Percentiles rank a stretch among this genome's conserved stretches.
phyloP scores from a whole-genome alignment of 345 rosid genomes.

The Gynandropsis gynandra region DNA sequence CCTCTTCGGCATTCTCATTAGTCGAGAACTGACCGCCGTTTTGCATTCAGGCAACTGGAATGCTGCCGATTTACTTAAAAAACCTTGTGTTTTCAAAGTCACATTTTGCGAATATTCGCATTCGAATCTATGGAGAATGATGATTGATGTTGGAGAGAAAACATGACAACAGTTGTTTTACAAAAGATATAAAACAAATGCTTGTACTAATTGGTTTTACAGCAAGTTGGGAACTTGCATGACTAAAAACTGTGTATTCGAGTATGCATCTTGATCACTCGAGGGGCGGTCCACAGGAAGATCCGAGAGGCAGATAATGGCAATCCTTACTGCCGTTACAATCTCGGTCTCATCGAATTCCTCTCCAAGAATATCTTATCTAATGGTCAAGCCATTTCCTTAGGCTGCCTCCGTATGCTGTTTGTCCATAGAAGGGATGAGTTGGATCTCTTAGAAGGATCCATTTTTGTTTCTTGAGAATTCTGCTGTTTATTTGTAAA shows the following conservation, averaged over 20 bases:
- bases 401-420: conserved; percentile 77
- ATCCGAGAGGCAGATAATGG: conserved; percentile 81
- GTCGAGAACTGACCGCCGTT: conserved; percentile 7
- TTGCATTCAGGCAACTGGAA: conserved; percentile 7
- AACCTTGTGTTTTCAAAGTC: too few species aligned
- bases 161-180: too few species aligned
- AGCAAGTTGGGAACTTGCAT: too few species aligned
- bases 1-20: not conserved
- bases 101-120: too few species aligned
- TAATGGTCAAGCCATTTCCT: conserved; percentile 73
- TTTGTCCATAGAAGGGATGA: conserved; percentile 56
- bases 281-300: conserved; percentile 85
- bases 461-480: too few species aligned
- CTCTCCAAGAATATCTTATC: conserved; percentile 79
- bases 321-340: conserved; percentile 86
- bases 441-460: conserved; percentile 50
- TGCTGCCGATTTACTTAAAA: conserved; percentile 4
- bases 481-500: conserved; percentile 31
- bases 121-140: too few species aligned
- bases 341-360: conserved; percentile 96
- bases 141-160: too few species aligned
- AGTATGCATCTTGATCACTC: conserved; percentile 76
- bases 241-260: conserved; percentile 87
- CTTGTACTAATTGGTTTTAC: too few species aligned
- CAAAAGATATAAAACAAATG: too few species aligned